phyloP scores from a whole-genome alignment of 768 basidiomycete species.

The Mrakia hoshinonis region DNA sequence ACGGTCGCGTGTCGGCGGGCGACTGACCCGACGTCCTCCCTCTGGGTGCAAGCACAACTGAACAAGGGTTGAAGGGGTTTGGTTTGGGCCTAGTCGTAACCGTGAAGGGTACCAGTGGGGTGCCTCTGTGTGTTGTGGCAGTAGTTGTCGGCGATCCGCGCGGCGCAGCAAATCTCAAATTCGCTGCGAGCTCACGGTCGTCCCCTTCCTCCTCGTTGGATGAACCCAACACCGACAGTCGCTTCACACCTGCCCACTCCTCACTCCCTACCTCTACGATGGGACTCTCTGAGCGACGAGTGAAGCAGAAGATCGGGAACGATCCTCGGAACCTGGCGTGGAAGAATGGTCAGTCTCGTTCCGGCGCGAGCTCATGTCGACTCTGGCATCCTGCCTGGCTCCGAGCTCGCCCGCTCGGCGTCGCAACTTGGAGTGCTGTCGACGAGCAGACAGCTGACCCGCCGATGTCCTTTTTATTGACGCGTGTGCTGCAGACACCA shows the following conservation, averaged over 20 bases:
- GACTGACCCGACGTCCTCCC: too few species aligned
- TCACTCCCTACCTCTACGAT: constrained; percentile 26
- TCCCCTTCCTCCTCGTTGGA: neutral
- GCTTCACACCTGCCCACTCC: neutral
- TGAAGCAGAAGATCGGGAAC: constrained; percentile 37
- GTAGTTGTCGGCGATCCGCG: too few species aligned
- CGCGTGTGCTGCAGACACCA: constrained; percentile 31
- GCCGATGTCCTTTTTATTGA: neutral
- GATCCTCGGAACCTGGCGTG: constrained; percentile 43
- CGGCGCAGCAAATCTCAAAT: neutral
- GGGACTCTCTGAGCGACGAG: constrained; percentile 39
- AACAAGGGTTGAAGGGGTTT: too few species aligned
- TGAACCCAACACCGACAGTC: neutral
- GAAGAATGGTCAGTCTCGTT: constrained; percentile 34
- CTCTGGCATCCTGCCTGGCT: neutral
- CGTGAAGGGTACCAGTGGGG: neutral
- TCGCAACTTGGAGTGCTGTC: neutral
- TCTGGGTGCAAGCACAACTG: too few species aligned
- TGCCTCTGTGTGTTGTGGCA: too few species aligned
- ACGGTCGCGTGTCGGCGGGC: too few species aligned
- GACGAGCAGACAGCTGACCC: neutral
- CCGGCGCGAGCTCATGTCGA: neutral
- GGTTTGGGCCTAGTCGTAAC: too few species aligned
- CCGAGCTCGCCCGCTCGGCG: neutral
- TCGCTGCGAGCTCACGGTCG: neutral